Evolutionary conservation across 2,329 filamentous ascomycete species (phyloP), one percentile per base, ranked within the genome.

Genomic region (Botrytis tulipae): DNA sequence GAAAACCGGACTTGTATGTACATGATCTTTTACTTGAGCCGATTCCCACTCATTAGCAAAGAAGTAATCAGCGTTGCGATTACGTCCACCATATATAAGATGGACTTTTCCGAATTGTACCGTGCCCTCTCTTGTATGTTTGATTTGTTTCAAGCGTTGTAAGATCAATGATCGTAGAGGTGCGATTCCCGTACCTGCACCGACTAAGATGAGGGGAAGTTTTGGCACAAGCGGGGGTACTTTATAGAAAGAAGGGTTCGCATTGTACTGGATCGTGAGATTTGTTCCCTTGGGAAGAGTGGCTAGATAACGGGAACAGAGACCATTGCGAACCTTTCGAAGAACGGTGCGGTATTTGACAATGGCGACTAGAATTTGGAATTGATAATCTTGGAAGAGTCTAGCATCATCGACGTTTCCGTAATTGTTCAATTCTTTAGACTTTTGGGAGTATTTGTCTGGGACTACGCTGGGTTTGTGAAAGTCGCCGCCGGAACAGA

Each of bases 301-400:
- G 32, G 91, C 87, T 29, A 98, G 86, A 80, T 98, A 98, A 37
- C 93, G 89, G 8, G 96, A 97, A 82, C 95, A 98, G 66, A 99
- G 91, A 1, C 96, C 96, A 79, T 95, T 88, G 29, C 96, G 89
- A 4, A 93, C 91, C 75, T 92, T 92, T 79, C 93, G 93, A 74
- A 97, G 92, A 42, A 97, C 90, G 1, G 95, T 97, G 76, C 91
- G 90, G 82, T 97, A 98, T 80, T 95, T 94, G 74, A 99, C 95
- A 73, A 98, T 91, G 0, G 96, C 95, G 60, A 95, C 88, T 5
- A 97, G 84, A 5, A 98, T 85, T 72, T 97, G 91, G 35, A 97
- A 22, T 84, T 83, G 1, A 87, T 87, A 9, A 80, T 77, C 37
- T 65, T 42, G 61, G 70, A 22, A 35, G 18, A 63, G 2, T 70